Base-by-base conservation (phyloP, 306 rosid genomes). In the Comarum palustre region DNA sequence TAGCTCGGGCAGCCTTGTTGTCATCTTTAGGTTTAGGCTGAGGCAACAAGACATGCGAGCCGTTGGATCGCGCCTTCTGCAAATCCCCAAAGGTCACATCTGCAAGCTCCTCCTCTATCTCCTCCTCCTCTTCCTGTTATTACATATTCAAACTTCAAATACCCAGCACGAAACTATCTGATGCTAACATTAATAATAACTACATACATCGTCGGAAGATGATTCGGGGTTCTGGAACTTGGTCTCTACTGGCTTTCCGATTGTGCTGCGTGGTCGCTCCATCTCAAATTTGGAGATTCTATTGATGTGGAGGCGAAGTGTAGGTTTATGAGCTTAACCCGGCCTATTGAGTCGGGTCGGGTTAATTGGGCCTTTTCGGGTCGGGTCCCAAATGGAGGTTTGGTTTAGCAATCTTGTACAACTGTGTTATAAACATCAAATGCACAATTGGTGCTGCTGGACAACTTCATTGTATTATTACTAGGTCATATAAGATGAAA, bases 21-120 rank as follows among this genome's bases (percentile, higher is more conserved):
- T 77, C 88, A 32, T 83, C 85, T 15, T 34, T 80, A 0, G 71
- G 75, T 74, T 89, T 34, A 34, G 38, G 88, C n/a, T n/a, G n/a
- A 69, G 46, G 80, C 51, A 72, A 46, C 67, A 84, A 55, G 5
- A 79, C 58, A 80, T 84, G 90, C 5, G 90, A 77, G 66, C 98
- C 98, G 64, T 91, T 79, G 0, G 87, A 81, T 51, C 86, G 96
- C 31, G 92, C 98, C 87, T 80, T 88, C 80, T 84, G 96, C 85
- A 94, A 69, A 63, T 94, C 97, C 80, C 82, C 98, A 43, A 91
- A 88, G 8, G 97, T 94, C 52, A 83, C 91, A 79, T 89, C 92
- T 15, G 96, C 97, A 22, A 94, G 83, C 75, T 80, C 90, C 32
- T 88, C 83, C 82, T 88, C 85, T 78, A 94, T 86, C 84, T 86